Evolutionary conservation across 257 asterid species (phyloP), one percentile per base, ranked within the genome.

Genomic region (Jacaranda mimosifolia): DNA sequence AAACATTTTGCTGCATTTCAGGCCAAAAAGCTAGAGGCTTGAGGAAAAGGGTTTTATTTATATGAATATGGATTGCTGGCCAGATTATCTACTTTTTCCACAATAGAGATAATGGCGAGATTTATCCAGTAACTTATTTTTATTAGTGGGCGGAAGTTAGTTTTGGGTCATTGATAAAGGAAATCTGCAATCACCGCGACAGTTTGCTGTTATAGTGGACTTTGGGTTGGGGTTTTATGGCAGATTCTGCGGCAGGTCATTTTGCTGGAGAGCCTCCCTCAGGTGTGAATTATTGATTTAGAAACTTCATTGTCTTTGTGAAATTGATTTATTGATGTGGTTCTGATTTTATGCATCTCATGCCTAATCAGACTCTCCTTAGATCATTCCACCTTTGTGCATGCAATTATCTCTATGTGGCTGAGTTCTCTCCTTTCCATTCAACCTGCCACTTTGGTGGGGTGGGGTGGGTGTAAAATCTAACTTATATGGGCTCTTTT

Each of bases 241-340:
- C 56, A 19, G 19, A 72, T 56, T 5, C 18, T 72, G 76, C 57
- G 13, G 76, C 76, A 0, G 38, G 67, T 49, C 67, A 42, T 39
- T 56, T 42, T 72, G 36, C 68, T 42, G 67, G 56, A 72, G 76
- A 57, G 39, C 43, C 68, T 14, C 26, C 67, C 26, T 67, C 56
- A 72, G 76, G 76, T 72, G 56, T 9, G 64, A 70, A 11, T 45
- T 67, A 40, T 56, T 19, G 64, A 12, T 52, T 56, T 40, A 40
- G 64, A 13, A 36, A n/a, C 56, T 39, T 14, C 46, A 21, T 56
- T 17, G 38, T 70, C 8, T n/a, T 52, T 52, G 35, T 36, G 17
- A 52, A 64, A n/a, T 3, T 70, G 26, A 15, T 71, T 55, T 55
- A 14, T 40, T 52, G n/a, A 55, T 40, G 19, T 55, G 75, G 9